A percentile compares a stretch with the other conserved stretches of the same genome.
Evolutionary conservation across 1,284 basidiomycete genomes (phyloP).

Genomic region (Phellinidium pouzarii): DNA sequence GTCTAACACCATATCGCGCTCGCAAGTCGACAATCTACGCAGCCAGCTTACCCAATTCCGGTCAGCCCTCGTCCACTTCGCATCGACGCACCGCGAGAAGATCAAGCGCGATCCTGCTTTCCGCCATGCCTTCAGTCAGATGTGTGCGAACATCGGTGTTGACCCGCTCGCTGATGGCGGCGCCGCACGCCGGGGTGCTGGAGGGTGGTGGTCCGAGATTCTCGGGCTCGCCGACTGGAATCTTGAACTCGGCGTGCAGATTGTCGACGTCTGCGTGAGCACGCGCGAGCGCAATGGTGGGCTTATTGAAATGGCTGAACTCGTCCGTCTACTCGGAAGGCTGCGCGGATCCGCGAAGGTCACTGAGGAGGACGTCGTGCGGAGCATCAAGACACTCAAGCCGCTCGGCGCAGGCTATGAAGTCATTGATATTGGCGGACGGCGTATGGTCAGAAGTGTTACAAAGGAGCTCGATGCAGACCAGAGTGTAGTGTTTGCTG

Average conservation of each 20-base stretch:
- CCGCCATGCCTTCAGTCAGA: conserved; percentile 89
- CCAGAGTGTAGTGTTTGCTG: conserved; percentile 66
- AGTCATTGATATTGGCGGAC: conserved; percentile 66
- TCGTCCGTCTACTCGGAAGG: conserved; percentile 72
- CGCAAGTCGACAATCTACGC: conserved; percentile 75
- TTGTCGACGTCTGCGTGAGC: conserved; percentile 93
- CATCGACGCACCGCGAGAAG: conserved; percentile 74
- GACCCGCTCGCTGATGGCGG: conserved; percentile 77
- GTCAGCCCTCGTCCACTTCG: conserved; percentile 74
- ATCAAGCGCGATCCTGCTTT: conserved; percentile 86
- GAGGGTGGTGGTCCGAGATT: conserved; percentile 88
- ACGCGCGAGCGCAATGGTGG: conserved; percentile 88
- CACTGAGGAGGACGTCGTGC: conserved; percentile 80
- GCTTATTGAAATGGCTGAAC: conserved; percentile 82
- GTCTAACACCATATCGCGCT: conserved; percentile 69
- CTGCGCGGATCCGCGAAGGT: conserved; percentile 50
- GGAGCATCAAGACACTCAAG: conserved; percentile 82
- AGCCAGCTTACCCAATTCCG: conserved; percentile 84
- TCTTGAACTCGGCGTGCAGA: conserved; percentile 92
- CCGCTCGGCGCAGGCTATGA: conserved; percentile 90
- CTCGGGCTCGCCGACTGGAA: conserved; percentile 91
- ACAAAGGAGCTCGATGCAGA: conserved; percentile 79
- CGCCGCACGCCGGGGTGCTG: conserved; percentile 8
- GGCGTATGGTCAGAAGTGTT: conserved; percentile 66
- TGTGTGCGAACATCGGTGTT: conserved; percentile 93